Conservation (phyloP, 108 stramenopile genomes). For the Mediolabrus comicus region DNA sequence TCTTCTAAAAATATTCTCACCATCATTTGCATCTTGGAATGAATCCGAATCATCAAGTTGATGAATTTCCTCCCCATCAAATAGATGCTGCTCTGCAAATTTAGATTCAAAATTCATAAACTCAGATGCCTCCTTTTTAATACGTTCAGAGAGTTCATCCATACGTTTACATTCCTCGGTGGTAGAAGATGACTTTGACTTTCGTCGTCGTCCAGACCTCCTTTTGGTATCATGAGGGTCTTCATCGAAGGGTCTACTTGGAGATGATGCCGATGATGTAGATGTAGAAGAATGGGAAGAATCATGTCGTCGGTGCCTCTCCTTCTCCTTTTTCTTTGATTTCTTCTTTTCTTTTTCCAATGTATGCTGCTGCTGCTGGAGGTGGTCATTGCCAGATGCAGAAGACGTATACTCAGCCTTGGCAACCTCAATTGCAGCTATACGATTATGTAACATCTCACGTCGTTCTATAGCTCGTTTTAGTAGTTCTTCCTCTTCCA, state of each 20-base stretch:
- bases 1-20: not conserved
- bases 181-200: not conserved
- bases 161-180: not conserved
- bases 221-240: not conserved
- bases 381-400: not conserved
- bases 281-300: not conserved
- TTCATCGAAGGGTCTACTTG: not conserved
- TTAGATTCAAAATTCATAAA: slow-evolving; percentile 12
- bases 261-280: not conserved
- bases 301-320: not conserved
- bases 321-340: not conserved
- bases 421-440: slow-evolving; percentile 25
- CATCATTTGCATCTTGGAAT: not conserved
- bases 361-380: not conserved
- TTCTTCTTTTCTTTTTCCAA: not conserved
- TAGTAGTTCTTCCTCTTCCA: slow-evolving; percentile 30
- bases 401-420: slow-evolving; percentile 5
- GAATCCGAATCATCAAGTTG: not conserved
- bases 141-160: not conserved
- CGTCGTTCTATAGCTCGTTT: slow-evolving; percentile 33
- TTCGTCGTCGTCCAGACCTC: not conserved
- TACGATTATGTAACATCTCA: slow-evolving; percentile 24
- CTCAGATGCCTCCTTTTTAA: not conserved
- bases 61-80: not conserved
- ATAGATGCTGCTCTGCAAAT: not conserved